These are phyloP conservation scores for Zymoseptoria ardabiliae DNA, from an alignment of 2,329 filamentous ascomycete species.

Conservation along the genomic window DNA sequence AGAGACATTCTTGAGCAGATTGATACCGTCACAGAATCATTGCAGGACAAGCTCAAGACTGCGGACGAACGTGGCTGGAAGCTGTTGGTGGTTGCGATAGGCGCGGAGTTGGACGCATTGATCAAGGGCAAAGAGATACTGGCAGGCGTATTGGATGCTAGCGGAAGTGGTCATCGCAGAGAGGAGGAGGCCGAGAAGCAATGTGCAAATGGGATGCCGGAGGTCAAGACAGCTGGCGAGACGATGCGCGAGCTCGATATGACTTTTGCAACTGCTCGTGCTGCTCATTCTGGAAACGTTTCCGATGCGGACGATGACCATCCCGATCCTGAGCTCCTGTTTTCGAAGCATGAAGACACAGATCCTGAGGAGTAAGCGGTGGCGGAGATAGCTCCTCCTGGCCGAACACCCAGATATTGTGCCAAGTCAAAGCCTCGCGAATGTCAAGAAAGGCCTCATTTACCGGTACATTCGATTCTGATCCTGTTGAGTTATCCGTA, in stretches of 20 bases:
- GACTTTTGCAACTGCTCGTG: slow-evolving; percentile 27
- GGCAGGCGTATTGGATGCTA: slow-evolving; percentile 28
- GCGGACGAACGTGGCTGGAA: slow-evolving; percentile 64
- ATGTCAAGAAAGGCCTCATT: too few relatives aligned
- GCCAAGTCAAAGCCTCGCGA: too few relatives aligned
- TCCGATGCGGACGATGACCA: slow-evolving; percentile 36
- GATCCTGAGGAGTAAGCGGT: slow-evolving; percentile 11
- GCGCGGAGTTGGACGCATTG: slow-evolving; percentile 65
- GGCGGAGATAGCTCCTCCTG: neutral
- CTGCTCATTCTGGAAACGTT: slow-evolving; percentile 12
- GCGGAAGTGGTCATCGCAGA: slow-evolving; percentile 3
- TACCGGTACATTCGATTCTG: too few relatives aligned
- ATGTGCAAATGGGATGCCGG: slow-evolving; percentile 8
- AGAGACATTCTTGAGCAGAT: slow-evolving; percentile 46
- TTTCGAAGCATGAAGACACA: slow-evolving; percentile 37
- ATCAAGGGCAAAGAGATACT: slow-evolving; percentile 53
- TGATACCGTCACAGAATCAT: slow-evolving; percentile 46
- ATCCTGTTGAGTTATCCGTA: neutral
- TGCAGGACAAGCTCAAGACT: slow-evolving; percentile 48
- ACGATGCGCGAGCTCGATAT: slow-evolving; percentile 27
- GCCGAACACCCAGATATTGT: too few relatives aligned
- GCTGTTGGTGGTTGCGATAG: slow-evolving; percentile 65
- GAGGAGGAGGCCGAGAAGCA: slow-evolving; percentile 5
- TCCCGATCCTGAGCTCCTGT: slow-evolving; percentile 43
- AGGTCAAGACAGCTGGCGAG: slow-evolving; percentile 11